These are phyloP conservation scores for Heterobasidion annosum DNA, from an alignment of 1,284 basidiomycete species.

Conservation along the genomic window DNA sequence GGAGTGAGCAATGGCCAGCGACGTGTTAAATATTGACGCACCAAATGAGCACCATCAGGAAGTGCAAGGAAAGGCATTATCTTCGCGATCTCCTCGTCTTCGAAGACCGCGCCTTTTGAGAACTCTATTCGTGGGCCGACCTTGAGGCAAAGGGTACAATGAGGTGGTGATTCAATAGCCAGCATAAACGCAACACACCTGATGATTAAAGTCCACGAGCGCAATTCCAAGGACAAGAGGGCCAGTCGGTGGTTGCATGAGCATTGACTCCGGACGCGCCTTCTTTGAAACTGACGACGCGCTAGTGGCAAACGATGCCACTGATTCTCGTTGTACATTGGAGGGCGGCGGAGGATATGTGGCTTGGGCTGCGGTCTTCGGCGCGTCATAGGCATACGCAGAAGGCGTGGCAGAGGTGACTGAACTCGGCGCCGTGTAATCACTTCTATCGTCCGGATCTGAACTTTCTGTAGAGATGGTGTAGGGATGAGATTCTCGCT, in stretches of 20 bases:
- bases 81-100: slow-evolving; percentile 74
- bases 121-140: slow-evolving; percentile 91
- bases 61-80: slow-evolving; percentile 95
- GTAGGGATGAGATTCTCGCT: slow-evolving; percentile 34
- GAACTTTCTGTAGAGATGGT: slow-evolving; percentile 16
- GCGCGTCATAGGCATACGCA: background rate
- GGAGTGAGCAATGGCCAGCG: background rate
- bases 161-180: background rate
- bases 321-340: slow-evolving; percentile 44
- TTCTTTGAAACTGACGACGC: slow-evolving; percentile 65
- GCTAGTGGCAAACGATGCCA: slow-evolving; percentile 44
- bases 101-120: slow-evolving; percentile 56
- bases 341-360: slow-evolving; percentile 53
- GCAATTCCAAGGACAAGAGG: slow-evolving; percentile 76
- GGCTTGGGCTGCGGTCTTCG: slow-evolving; percentile 11
- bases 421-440: slow-evolving; percentile 6
- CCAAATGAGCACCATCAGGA: slow-evolving; percentile 94
- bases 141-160: slow-evolving; percentile 28
- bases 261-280: slow-evolving; percentile 65
- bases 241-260: slow-evolving; percentile 47
- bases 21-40: slow-evolving; percentile 19
- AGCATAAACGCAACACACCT: slow-evolving; percentile 37
- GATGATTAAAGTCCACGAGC: slow-evolving; percentile 85
- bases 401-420: slow-evolving; percentile 8
- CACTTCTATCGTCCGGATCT: slow-evolving; percentile 6